These are phyloP conservation scores for Phyllosticta citrichinensis DNA, from an alignment of 2,329 filamentous ascomycete species.

Conservation along the genomic window DNA sequence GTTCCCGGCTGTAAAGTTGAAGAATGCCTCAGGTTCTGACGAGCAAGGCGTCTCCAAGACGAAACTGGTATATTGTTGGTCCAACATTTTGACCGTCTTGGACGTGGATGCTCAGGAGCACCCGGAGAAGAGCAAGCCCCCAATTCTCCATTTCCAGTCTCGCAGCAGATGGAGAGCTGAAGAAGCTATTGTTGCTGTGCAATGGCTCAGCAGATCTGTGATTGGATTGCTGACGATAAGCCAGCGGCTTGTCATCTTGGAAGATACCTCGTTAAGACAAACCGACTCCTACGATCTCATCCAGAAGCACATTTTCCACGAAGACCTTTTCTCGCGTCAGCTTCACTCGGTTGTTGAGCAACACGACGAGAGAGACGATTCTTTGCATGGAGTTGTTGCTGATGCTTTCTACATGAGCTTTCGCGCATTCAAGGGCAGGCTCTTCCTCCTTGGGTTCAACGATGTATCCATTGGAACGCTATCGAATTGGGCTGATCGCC, in stretches of 20 bases:
- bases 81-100: slow-evolving; percentile 87
- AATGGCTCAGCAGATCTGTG: slow-evolving; percentile 93
- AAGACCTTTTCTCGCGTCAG: slow-evolving; percentile 81
- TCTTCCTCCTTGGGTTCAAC: slow-evolving; percentile 90
- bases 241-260: slow-evolving; percentile 82
- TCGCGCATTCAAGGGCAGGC: slow-evolving; percentile 82
- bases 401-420: slow-evolving; percentile 99
- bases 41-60: slow-evolving; percentile 64
- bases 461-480: slow-evolving; percentile 83
- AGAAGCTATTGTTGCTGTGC: slow-evolving; percentile 89
- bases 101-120: slow-evolving; percentile 66
- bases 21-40: slow-evolving; percentile 57
- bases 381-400: slow-evolving; percentile 90
- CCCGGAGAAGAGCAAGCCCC: slow-evolving; percentile 65
- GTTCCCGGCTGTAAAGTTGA: slow-evolving; percentile 93
- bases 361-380: slow-evolving; percentile 73
- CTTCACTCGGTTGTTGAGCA: slow-evolving; percentile 78
- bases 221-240: slow-evolving; percentile 87
- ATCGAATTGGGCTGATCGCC: slow-evolving; percentile 92
- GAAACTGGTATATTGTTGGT: slow-evolving; percentile 97
- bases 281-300: slow-evolving; percentile 92
- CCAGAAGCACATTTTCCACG: slow-evolving; percentile 84
- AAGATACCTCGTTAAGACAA: slow-evolving; percentile 79
- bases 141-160: slow-evolving; percentile 67
- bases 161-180: slow-evolving; percentile 87